Conservation (phyloP, 169 alveolate species). For the Neospora caninum region DNA sequence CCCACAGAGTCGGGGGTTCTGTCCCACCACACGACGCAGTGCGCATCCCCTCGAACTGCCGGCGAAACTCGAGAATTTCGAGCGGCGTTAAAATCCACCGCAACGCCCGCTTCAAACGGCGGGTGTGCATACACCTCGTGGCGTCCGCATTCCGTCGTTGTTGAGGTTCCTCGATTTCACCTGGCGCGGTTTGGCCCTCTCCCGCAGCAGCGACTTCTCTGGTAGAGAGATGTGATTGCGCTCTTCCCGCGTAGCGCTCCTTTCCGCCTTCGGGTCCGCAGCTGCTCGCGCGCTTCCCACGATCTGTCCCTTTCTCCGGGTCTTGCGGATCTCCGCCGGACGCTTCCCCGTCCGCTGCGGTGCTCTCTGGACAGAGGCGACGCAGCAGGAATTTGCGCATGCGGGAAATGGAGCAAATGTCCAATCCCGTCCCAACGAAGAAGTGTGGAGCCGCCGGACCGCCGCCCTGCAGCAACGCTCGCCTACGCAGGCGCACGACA, state of each 20-base stretch:
- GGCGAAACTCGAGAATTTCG: not conserved
- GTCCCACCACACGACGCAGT: no score
- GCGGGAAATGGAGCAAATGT: not conserved
- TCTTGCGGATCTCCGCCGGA: no score
- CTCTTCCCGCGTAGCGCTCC: not conserved
- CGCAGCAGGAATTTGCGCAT: not conserved
- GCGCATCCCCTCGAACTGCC: not conserved
- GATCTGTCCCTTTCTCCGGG: no score
- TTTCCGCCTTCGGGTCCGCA: not conserved
- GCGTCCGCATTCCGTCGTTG: not conserved
- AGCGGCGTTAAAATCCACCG: not conserved
- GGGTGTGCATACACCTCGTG: not conserved
- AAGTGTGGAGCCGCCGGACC: not conserved
- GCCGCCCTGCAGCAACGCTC: slow-evolving; percentile 28
- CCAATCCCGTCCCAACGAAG: not conserved
- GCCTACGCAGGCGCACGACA: not conserved
- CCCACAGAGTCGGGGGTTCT: no score
- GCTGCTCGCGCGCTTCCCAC: no score
- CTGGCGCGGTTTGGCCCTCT: not conserved
- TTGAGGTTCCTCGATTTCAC: not conserved
- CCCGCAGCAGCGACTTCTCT: not conserved
- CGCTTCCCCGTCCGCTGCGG: no score
- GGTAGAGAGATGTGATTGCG: not conserved
- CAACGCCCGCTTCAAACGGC: not conserved
- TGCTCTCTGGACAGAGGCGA: not conserved